Percentiles rank a stretch among this genome's conserved stretches.
Evolutionary conservation across 2,329 filamentous ascomycete species (phyloP).

Genomic region (Alternaria hordeiaustralica): DNA sequence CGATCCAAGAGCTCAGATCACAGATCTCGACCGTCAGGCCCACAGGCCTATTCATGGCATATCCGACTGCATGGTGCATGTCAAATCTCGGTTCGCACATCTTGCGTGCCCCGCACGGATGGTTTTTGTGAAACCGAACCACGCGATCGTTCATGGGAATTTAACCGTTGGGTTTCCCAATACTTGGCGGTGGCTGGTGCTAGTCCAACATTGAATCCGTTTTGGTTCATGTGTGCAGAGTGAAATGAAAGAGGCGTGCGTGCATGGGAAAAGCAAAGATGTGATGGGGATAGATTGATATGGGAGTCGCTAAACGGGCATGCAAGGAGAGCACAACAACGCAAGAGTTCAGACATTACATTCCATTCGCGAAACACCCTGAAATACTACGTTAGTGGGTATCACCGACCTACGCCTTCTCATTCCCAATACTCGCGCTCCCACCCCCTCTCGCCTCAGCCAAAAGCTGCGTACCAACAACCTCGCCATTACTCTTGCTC

Average conservation of each 20-base stretch:
- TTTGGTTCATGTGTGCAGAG: neutral
- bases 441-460: constrained; percentile 62
- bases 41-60: neutral
- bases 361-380: neutral
- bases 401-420: constrained; percentile 9
- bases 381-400: neutral
- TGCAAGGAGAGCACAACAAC: neutral
- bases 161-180: neutral
- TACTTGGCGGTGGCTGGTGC: neutral
- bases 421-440: constrained; percentile 56
- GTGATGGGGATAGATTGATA: neutral
- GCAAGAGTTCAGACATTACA: neutral
- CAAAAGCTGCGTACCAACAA: constrained; percentile 60
- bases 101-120: too few species aligned
- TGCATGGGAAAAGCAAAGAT: neutral
- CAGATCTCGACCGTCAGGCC: neutral
- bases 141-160: neutral
- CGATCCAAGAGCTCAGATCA: neutral
- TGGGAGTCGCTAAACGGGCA: neutral
- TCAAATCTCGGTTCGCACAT: neutral
- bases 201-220: neutral
- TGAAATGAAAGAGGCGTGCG: neutral
- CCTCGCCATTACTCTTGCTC: constrained; percentile 54
- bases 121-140: neutral
- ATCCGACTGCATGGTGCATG: neutral